These are phyloP conservation scores for Neurospora discreta DNA, from an alignment of 495 filamentous ascomycete species.

Conservation along the genomic window DNA sequence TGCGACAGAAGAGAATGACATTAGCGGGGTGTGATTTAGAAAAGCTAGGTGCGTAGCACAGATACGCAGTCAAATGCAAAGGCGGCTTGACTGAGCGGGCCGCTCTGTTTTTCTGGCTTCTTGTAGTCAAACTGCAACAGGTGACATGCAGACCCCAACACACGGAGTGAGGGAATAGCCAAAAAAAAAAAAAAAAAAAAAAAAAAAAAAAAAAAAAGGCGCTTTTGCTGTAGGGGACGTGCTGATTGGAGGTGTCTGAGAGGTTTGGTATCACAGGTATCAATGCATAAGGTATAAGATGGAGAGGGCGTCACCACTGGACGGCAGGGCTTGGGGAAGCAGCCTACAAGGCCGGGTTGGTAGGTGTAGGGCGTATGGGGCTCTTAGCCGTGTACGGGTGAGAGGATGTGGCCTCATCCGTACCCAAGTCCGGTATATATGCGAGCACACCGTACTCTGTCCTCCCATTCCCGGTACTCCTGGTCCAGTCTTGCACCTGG, in stretches of 20 bases:
- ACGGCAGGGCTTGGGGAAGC: neutral
- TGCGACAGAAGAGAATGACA: neutral
- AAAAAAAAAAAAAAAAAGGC: too few species aligned
- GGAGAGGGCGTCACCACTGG: slow-evolving; percentile 8
- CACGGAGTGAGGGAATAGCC: neutral
- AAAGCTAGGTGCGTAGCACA: neutral
- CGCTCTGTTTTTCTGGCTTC: slow-evolving; percentile 2
- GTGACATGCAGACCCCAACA: neutral
- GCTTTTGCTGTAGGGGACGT: neutral
- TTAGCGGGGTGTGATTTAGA: neutral
- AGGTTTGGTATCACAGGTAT: slow-evolving; percentile 23
- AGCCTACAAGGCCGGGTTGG: neutral
- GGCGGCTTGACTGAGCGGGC: slow-evolving; percentile 13
- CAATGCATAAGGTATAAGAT: slow-evolving; percentile 20
- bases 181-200: too few species aligned
- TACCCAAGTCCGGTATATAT: neutral
- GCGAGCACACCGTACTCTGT: neutral
- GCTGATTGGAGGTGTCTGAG: slow-evolving; percentile 10
- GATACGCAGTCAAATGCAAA: slow-evolving; percentile 14
- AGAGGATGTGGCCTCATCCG: neutral
- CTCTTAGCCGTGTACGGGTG: neutral
- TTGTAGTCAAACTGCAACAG: neutral
- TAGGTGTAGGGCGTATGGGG: neutral
- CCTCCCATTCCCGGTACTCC: neutral
- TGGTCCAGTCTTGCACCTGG: neutral